Evolutionary conservation across 768 basidiomycete species (phyloP).

Genomic region (Pluteus cervinus): DNA sequence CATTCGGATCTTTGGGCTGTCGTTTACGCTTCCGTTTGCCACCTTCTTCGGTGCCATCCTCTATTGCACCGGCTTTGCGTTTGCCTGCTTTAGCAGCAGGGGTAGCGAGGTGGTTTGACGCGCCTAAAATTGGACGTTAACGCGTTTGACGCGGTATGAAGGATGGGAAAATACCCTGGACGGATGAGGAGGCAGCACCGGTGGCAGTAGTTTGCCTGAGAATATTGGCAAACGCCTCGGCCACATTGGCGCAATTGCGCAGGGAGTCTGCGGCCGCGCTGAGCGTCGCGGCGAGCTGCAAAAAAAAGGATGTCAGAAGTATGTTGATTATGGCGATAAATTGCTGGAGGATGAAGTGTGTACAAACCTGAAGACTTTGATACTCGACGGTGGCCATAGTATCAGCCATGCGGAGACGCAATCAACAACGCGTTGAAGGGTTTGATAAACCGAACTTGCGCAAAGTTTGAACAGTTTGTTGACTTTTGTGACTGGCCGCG

Average conservation of each 20-base stretch:
- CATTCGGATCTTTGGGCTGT: conserved; percentile 83
- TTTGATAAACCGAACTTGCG: conserved; percentile 9
- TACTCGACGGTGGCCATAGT: conserved; percentile 21
- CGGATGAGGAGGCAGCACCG: conserved; percentile 24
- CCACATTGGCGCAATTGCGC: conserved; percentile 54
- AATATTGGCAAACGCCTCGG: conserved; percentile 54
- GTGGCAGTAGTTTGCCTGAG: too few relatives aligned
- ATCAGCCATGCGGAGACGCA: conserved; percentile 17
- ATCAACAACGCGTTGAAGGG: conserved; percentile 7
- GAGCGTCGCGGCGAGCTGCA: conserved; percentile 52
- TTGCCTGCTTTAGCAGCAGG: conserved; percentile 34
- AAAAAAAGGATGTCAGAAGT: conserved; percentile 6
- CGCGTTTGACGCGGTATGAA: too few relatives aligned
- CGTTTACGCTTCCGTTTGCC: conserved; percentile 60
- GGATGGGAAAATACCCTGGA: too few relatives aligned
- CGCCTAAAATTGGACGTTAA: too few relatives aligned
- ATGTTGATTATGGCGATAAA: too few relatives aligned
- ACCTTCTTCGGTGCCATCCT: conserved; percentile 32
- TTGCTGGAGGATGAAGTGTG: conserved; percentile 1
- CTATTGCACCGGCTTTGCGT: conserved; percentile 42
- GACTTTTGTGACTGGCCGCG: conserved; percentile 5
- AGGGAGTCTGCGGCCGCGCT: conserved; percentile 53
- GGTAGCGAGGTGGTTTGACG: conserved; percentile 8
- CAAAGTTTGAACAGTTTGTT: conserved; percentile 9
- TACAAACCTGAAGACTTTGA: conserved; percentile 28